Conservation (phyloP, 768 basidiomycete genomes). For the Trichaptum fuscoviolaceum region DNA sequence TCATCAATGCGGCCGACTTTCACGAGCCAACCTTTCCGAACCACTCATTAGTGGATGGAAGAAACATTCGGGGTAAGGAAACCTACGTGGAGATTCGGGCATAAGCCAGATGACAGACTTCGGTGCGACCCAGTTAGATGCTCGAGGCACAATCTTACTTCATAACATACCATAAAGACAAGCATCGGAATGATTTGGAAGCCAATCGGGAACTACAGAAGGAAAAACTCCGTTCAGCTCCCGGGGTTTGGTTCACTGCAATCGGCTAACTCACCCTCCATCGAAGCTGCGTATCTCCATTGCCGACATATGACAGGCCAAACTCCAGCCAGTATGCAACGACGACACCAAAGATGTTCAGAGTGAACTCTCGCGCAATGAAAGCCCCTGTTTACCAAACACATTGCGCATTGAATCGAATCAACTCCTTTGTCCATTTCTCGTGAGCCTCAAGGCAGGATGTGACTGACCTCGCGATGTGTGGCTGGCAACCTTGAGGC, state of each 20-base stretch:
- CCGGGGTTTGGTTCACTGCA: background rate
- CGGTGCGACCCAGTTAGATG: background rate
- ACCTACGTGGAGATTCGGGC: conserved; percentile 28
- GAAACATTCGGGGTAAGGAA: background rate
- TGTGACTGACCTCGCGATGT: conserved; percentile 30
- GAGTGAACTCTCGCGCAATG: conserved; percentile 39
- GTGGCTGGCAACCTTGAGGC: conserved; percentile 30
- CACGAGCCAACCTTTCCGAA: conserved; percentile 31
- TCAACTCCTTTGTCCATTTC: background rate
- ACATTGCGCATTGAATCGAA: background rate
- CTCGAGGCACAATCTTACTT: conserved; percentile 10
- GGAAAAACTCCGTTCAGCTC: background rate
- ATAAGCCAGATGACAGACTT: conserved; percentile 20
- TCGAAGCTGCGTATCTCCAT: conserved; percentile 33
- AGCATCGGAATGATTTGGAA: conserved; percentile 39
- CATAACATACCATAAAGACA: conserved; percentile 31
- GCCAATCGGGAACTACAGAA: conserved; percentile 35
- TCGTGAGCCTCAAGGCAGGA: conserved; percentile 1
- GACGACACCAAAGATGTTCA: conserved; percentile 37
- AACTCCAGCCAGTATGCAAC: conserved; percentile 44
- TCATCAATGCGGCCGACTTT: conserved; percentile 35
- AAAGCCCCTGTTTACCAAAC: conserved; percentile 29
- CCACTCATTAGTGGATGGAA: background rate
- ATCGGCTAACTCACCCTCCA: conserved; percentile 28
- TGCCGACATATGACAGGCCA: conserved; percentile 38